Evolutionary conservation across 768 basidiomycete genomes (phyloP), one percentile per base, ranked within the genome.

Genomic region (Russula griseocarnosa): DNA sequence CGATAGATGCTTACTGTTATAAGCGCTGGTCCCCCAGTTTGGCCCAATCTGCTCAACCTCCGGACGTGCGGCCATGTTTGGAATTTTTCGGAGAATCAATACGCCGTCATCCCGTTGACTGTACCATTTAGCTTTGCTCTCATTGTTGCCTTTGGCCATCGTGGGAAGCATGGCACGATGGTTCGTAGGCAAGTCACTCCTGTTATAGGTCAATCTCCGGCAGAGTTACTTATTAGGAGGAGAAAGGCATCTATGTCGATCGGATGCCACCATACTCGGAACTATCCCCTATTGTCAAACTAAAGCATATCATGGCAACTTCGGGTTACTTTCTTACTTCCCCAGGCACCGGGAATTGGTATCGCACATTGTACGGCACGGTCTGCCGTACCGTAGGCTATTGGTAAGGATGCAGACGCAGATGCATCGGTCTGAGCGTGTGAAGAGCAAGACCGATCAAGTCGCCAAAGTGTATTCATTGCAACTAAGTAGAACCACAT

Each of bases 21-120:
- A 56, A 42, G 40, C 40, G 50, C 54, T n/a, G 40, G 52, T 18
- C 63, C 44, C 38, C 13, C 9, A 20, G 22, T 24, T n/a, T 14
- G 42, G 38, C 18, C 5, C 46, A 32, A 26, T 24, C 22, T 20
- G 47, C 47, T 55, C 38, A 34, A 60, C 28, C 26, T 32, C 36
- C 28, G 46, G 58, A 51, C 36, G 20, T 28, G 58, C 59, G 32
- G 51, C 58, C 24, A 56, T 50, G 22, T 55, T 60, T 51, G 54
- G 63, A 61, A 44, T 38, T 28, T n/a, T 55, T 18, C 54, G 38
- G 38, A 40, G 42, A 49, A 54, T 58, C 52, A 46, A 55, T 40
- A 36, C 26, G 30, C 40, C 28, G 20, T 56, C 5, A 20, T 46
- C 49, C 40, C 36, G 40, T 60, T 28, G 54, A 24, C 34, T 4